These are phyloP conservation scores for Xylariaceae sp. DNA, from an alignment of 2,329 filamentous ascomycete genomes.

Conservation along the genomic window DNA sequence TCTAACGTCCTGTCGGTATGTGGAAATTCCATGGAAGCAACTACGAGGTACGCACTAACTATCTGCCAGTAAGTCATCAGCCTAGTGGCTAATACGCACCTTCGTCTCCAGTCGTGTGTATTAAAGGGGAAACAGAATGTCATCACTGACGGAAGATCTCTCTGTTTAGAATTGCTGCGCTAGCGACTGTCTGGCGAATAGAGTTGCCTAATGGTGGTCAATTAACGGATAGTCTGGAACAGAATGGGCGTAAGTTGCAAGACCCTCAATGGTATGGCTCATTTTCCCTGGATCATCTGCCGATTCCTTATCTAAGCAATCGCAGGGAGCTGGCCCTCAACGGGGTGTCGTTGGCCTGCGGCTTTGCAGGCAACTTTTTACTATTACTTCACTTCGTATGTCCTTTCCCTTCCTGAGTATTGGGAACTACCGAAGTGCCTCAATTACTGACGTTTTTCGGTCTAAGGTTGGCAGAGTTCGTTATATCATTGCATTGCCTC, in stretches of 20 bases:
- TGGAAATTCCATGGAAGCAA: no score
- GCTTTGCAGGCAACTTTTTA: conserved; percentile 7
- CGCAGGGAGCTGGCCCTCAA: conserved; percentile 12
- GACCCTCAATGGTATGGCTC: conserved; percentile 7
- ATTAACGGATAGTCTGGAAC: conserved; percentile 1
- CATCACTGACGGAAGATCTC: conserved; percentile 5
- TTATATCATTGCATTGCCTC: conserved; percentile 6
- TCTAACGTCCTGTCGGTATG: conserved; percentile 5
- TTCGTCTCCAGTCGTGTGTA: no score
- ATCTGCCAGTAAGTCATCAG: no score
- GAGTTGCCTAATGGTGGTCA: conserved; percentile 4
- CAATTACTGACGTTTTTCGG: no score
- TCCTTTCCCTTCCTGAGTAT: no score
- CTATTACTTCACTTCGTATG: conserved; percentile 7
- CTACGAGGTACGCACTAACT: no score
- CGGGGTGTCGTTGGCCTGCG: conserved; percentile 6
- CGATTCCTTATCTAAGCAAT: background rate
- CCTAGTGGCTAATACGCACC: no score
- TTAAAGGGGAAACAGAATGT: background rate
- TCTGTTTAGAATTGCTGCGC: background rate
- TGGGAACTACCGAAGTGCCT: no score
- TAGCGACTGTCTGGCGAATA: conserved; percentile 6
- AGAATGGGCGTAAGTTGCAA: background rate
- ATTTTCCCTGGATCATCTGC: background rate
- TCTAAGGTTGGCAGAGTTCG: background rate